A percentile compares a stretch with the other conserved stretches of the same genome.
phyloP scores from a whole-genome alignment of 148 eudicot genomes.

The Chenopodium album region DNA sequence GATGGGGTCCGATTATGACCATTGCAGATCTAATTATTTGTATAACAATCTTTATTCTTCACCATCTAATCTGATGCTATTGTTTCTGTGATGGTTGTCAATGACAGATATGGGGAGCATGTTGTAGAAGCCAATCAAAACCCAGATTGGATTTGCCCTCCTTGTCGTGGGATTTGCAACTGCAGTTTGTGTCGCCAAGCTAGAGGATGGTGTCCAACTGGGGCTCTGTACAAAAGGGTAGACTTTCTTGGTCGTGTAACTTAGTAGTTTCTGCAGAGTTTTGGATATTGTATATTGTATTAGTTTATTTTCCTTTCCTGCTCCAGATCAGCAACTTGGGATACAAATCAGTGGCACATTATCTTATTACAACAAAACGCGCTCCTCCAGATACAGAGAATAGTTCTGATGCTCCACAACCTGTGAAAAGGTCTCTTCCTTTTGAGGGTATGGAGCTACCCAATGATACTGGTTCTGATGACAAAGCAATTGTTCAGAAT shows the following conservation, averaged over 20 bases:
- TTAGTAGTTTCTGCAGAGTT: background rate
- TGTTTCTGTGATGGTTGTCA: background rate
- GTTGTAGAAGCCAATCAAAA: slow-evolving; percentile 80
- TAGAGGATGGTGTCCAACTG: slow-evolving; percentile 92
- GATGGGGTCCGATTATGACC: background rate
- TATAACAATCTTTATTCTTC: background rate
- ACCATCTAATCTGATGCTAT: background rate
- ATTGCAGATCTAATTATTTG: background rate
- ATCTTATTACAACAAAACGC: slow-evolving; percentile 65
- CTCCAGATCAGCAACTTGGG: slow-evolving; percentile 64
- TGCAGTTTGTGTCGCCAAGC: slow-evolving; percentile 92
- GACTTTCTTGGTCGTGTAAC: background rate
- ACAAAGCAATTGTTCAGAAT: background rate
- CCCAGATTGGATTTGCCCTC: slow-evolving; percentile 86
- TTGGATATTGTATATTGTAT: background rate
- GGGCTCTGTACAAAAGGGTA: slow-evolving; percentile 64
- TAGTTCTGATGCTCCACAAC: slow-evolving; percentile 34
- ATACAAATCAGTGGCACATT: slow-evolving; percentile 89
- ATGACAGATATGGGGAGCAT: slow-evolving; percentile 86
- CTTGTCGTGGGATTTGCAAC: slow-evolving; percentile 94
- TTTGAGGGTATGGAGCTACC: slow-evolving; percentile 41
- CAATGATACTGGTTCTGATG: slow-evolving; percentile 14
- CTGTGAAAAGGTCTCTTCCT: slow-evolving; percentile 67
- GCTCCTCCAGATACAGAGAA: slow-evolving; percentile 36
- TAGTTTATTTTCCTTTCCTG: background rate